Base-by-base conservation (phyloP, 2,329 filamentous ascomycete species). In the Cryphonectria parasitica region DNA sequence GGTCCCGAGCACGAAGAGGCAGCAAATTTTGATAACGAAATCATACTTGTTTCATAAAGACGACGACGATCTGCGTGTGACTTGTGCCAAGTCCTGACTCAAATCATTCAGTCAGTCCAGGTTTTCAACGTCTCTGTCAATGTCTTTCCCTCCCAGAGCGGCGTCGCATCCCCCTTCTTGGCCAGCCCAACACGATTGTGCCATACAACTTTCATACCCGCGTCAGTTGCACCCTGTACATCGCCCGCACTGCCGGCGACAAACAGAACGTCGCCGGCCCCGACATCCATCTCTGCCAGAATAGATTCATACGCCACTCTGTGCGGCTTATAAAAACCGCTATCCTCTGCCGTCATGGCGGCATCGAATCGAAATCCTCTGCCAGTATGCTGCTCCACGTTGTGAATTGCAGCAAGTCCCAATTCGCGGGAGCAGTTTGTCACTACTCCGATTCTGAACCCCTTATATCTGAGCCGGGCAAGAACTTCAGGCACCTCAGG, bases 181-280 rank as follows among this genome's bases (percentile, higher is more conserved):
- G 68, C 63, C 64, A 81, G 52, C 0, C 78, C 77, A 36, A 76
- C 74, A 58, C 74, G 77, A 28, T 82, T 82, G 56, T 82, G 80
- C 80, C 80, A 82, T 43, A 80, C 78, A 31, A 82, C 81, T 36
- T 64, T 78, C 79, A 83, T 82, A 0, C 81, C 81, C 0, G 76
- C 79, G 1, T 75, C 71, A 0, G 77, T 77, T 1, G 82, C 81
- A 3, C 81, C 80, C 34, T 80, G 72, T 0, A 83, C 80, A 72
- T 83, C 82, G 2, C 79, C 80, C 1, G 79, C 78, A 62, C 81
- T 83, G 7, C 82, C 81, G 0, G 80, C 80, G 34, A 82, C 79
- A 62, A 82, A 82, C 28, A 82, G 60, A 1, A 75, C 76, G 19
- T 81, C 77, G 0, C 69, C 52, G 0, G 76, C 73, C 0, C 74